Percentiles rank a stretch among this genome's conserved stretches.
Evolutionary conservation across 1,284 basidiomycete genomes (phyloP).

Genomic region (Porphyrellus sp.): DNA sequence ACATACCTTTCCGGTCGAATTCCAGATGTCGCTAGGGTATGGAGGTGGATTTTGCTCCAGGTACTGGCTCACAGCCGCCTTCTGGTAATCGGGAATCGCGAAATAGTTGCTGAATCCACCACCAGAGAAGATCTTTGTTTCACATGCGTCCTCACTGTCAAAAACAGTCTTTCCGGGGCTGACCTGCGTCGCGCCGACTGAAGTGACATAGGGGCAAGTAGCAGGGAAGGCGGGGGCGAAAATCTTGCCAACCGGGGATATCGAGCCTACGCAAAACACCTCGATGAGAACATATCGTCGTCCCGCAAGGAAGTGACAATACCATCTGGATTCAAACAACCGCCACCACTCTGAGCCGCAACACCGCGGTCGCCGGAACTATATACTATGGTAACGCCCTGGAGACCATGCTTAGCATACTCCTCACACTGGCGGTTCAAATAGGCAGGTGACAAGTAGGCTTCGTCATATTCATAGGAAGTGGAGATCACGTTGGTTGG

Average conservation of each 20-base stretch:
- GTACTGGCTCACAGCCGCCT: background rate
- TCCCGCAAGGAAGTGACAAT: too few species aligned
- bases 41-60: background rate
- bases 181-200: background rate
- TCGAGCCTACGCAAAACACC: background rate
- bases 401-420: slow-evolving; percentile 46
- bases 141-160: background rate
- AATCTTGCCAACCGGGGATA: background rate
- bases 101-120: background rate
- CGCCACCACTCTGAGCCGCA: background rate
- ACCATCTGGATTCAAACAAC: too few species aligned
- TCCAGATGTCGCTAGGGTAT: background rate
- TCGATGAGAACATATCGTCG: background rate
- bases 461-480: slow-evolving; percentile 43
- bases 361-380: slow-evolving; percentile 5
- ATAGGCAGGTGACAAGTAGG: slow-evolving; percentile 40
- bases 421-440: slow-evolving; percentile 44
- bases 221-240: background rate
- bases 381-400: slow-evolving; percentile 39
- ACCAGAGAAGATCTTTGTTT: background rate
- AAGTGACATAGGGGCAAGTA: background rate
- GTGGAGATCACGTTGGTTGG: slow-evolving; percentile 44
- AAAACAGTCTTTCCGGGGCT: background rate
- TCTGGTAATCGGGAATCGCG: background rate
- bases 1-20: background rate